Conservation (phyloP, 805 yeast species). For the Metschnikowia picachoensis region DNA sequence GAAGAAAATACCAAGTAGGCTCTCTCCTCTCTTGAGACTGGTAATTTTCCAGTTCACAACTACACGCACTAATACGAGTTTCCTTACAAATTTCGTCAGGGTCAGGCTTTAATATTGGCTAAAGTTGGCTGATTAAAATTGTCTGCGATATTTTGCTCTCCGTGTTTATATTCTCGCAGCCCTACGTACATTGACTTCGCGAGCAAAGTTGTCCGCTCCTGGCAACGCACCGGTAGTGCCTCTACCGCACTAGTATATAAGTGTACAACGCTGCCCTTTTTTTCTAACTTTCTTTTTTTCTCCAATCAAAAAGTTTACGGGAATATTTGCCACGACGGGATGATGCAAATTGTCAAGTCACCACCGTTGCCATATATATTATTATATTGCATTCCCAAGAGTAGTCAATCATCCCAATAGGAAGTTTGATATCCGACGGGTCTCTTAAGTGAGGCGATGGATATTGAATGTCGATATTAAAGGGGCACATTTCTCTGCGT, state of each 20-base stretch:
- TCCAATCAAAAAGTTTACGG: conserved; percentile 58
- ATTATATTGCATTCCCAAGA: conserved; percentile 50
- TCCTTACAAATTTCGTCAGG: background rate
- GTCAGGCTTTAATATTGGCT: background rate
- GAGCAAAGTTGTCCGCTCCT: no score
- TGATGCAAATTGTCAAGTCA: conserved; percentile 57
- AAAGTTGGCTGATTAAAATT: no score
- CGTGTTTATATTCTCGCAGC: background rate
- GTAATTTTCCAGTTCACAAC: no score
- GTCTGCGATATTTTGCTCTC: no score
- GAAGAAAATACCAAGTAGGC: no score
- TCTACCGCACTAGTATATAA: conserved; percentile 14
- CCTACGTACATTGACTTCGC: background rate
- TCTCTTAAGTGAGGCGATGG: conserved; percentile 52
- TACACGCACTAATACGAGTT: no score
- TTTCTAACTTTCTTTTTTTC: conserved; percentile 25
- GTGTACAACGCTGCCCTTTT: conserved; percentile 10
- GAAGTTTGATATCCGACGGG: conserved; percentile 55
- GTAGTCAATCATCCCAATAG: conserved; percentile 45
- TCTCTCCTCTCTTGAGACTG: no score
- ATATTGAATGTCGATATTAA: conserved; percentile 56
- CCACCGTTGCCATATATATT: conserved; percentile 56
- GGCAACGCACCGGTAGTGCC: conserved; percentile 10
- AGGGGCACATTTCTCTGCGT: conserved; percentile 31
- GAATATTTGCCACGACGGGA: conserved; percentile 68